phyloP scores from a whole-genome alignment of 2,329 filamentous ascomycete genomes.

The Trichoderma simmonsii region DNA sequence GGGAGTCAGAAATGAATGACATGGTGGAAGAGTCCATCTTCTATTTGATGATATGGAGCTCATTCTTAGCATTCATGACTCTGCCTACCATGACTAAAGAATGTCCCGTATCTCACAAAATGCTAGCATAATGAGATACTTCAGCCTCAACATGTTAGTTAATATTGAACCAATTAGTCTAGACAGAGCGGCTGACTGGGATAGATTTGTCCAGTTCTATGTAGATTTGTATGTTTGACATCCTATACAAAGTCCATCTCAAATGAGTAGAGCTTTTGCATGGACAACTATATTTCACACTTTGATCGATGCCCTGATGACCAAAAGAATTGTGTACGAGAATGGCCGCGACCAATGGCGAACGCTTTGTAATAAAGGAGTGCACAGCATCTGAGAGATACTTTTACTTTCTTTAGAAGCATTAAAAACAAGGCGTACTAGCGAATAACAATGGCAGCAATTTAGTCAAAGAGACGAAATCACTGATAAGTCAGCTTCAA shows the following conservation, averaged over 20 bases:
- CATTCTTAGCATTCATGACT: background rate
- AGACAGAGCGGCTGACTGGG: background rate
- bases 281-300: background rate
- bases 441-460: too few relatives aligned
- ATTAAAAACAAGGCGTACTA: too few relatives aligned
- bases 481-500: too few relatives aligned
- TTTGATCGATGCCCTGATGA: background rate
- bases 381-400: too few relatives aligned
- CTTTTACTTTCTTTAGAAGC: too few relatives aligned
- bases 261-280: background rate
- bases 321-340: background rate
- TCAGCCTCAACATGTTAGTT: background rate
- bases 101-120: background rate
- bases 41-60: background rate
- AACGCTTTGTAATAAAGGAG: too few relatives aligned
- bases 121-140: background rate
- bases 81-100: background rate
- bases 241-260: background rate
- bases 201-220: background rate
- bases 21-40: background rate
- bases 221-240: too few relatives aligned
- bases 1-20: background rate
- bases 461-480: too few relatives aligned
- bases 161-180: background rate
- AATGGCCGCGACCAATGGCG: too few relatives aligned